Evolutionary conservation across 2,329 filamentous ascomycete species (phyloP).

Genomic region (Clarireedia paspali): DNA sequence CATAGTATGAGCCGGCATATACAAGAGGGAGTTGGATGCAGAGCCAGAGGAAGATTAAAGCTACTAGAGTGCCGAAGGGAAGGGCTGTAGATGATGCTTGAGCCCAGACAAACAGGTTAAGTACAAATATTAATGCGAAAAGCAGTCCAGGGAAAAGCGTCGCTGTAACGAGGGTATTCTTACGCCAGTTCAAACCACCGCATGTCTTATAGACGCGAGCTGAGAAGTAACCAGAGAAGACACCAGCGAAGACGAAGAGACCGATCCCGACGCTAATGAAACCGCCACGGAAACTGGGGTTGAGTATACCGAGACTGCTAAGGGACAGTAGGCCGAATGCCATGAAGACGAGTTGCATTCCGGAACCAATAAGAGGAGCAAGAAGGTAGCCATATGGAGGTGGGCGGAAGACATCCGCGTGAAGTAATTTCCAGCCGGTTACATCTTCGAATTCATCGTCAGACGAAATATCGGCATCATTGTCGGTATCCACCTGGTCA

Average conservation of each 20-base stretch:
- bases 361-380: conserved; percentile 75
- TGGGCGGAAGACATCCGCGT: conserved; percentile 79
- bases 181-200: conserved; percentile 64
- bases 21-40: conserved; percentile 81
- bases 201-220: conserved; percentile 78
- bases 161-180: conserved; percentile 72
- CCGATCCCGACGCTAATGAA: conserved; percentile 80
- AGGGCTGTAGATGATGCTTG: conserved; percentile 83
- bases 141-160: conserved; percentile 71
- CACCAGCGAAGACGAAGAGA: conserved; percentile 73
- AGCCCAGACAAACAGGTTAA: conserved; percentile 86
- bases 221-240: conserved; percentile 85
- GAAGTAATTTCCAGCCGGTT: conserved; percentile 81
- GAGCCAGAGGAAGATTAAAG: conserved; percentile 69
- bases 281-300: conserved; percentile 82
- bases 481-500: conserved; percentile 48
- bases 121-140: conserved; percentile 66
- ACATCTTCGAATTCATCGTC: conserved; percentile 76
- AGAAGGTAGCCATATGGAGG: conserved; percentile 64
- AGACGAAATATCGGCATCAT: conserved; percentile 47
- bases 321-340: conserved; percentile 62
- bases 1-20: conserved; percentile 71
- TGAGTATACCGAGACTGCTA: conserved; percentile 69
- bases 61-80: conserved; percentile 71
- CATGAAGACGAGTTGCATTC: conserved; percentile 83